These are phyloP conservation scores for Jimgerdemannia lactiflua DNA, from an alignment of 192 early-diverging fungal genomes.

Conservation along the genomic window DNA sequence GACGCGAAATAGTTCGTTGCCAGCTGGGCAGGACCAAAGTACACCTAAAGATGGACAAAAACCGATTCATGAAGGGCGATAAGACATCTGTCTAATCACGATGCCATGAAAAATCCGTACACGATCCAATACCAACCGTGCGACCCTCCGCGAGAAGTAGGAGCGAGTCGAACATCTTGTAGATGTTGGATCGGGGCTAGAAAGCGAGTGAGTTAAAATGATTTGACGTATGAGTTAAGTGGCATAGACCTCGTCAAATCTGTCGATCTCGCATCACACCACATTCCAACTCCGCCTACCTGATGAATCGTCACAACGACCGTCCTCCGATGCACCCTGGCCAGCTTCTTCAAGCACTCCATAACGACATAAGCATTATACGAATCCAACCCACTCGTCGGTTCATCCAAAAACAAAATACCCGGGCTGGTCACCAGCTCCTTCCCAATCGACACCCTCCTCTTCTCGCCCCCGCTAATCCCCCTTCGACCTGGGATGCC, in stretches of 20 bases:
- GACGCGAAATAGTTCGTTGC: slow-evolving; percentile 63
- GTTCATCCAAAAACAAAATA: slow-evolving; percentile 76
- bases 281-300: slow-evolving; percentile 24
- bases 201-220: slow-evolving; percentile 4
- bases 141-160: slow-evolving; percentile 66
- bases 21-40: slow-evolving; percentile 61
- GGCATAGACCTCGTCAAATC: not conserved
- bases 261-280: not conserved
- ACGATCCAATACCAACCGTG: slow-evolving; percentile 22
- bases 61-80: not conserved
- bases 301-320: slow-evolving; percentile 84
- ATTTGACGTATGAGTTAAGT: not conserved
- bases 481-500: slow-evolving; percentile 54
- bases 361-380: slow-evolving; percentile 84
- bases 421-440: slow-evolving; percentile 76
- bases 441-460: slow-evolving; percentile 78
- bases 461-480: slow-evolving; percentile 79
- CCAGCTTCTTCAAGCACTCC: slow-evolving; percentile 64
- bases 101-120: slow-evolving; percentile 3
- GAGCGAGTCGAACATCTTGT: slow-evolving; percentile 57
- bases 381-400: slow-evolving; percentile 70
- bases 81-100: not conserved
- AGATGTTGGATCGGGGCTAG: slow-evolving; percentile 48
- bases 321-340: slow-evolving; percentile 59
- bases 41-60: slow-evolving; percentile 30